Evolutionary conservation across 768 basidiomycete species (phyloP).

Genomic region (Rhizopogon vinicolor): DNA sequence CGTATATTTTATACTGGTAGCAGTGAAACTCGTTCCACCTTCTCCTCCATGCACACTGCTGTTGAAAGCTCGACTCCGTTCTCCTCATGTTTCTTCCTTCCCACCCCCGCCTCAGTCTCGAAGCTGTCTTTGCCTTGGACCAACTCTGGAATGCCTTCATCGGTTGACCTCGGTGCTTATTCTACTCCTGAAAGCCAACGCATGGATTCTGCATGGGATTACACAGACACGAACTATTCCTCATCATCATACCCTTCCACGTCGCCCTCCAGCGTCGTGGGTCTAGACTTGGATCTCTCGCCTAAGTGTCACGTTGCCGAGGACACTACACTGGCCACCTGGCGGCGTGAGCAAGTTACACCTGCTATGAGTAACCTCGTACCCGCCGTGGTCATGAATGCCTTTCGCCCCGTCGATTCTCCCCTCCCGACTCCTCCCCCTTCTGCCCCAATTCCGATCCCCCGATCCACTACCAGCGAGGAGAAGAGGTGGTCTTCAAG

Average conservation of each 20-base stretch:
- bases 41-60: slow-evolving; percentile 73
- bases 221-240: slow-evolving; percentile 40
- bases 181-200: slow-evolving; percentile 43
- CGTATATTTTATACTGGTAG: slow-evolving; percentile 34
- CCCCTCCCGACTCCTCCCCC: slow-evolving; percentile 15
- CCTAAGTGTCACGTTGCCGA: slow-evolving; percentile 26
- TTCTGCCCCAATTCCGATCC: slow-evolving; percentile 25
- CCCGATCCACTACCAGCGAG: slow-evolving; percentile 25
- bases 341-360: slow-evolving; percentile 25
- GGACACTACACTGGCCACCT: slow-evolving; percentile 26
- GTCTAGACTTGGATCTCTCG: slow-evolving; percentile 25
- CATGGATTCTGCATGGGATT: slow-evolving; percentile 50
- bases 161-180: slow-evolving; percentile 33
- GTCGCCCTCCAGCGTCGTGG: slow-evolving; percentile 30
- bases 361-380: slow-evolving; percentile 21
- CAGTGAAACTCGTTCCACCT: slow-evolving; percentile 39
- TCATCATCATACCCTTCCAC: slow-evolving; percentile 44
- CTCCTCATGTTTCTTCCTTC: slow-evolving; percentile 52
- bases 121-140: slow-evolving; percentile 31
- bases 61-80: slow-evolving; percentile 58
- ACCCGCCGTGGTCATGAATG: slow-evolving; percentile 21
- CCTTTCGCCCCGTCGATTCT: slow-evolving; percentile 8
- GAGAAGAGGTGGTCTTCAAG: slow-evolving; percentile 30
- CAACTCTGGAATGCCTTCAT: slow-evolving; percentile 29
- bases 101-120: slow-evolving; percentile 37